phyloP scores from a whole-genome alignment of 1,284 basidiomycete genomes.

The Puccinia coronata region DNA sequence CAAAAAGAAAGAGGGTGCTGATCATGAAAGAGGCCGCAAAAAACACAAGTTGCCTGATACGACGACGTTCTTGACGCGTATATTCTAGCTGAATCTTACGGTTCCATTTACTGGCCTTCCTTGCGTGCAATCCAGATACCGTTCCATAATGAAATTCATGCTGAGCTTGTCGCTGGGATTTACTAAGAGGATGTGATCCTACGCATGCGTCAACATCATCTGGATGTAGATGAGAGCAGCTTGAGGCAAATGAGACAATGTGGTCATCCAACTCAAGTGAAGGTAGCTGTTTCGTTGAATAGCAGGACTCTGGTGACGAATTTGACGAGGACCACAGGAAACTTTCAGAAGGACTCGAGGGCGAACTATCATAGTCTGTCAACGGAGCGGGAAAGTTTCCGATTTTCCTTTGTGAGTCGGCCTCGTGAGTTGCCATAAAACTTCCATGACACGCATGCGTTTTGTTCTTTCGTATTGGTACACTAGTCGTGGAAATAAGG shows the following conservation, averaged over 20 bases:
- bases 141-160: neutral
- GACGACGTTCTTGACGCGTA: constrained; percentile 4
- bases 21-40: constrained; percentile 25
- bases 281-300: neutral
- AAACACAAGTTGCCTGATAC: constrained; percentile 29
- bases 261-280: neutral
- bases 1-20: constrained; percentile 18
- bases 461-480: neutral
- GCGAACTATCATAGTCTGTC: neutral
- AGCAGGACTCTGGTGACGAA: neutral
- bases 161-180: constrained; percentile 3
- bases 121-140: neutral
- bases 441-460: neutral
- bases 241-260: constrained; percentile 7
- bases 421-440: neutral
- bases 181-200: neutral
- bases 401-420: neutral
- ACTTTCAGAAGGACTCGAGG: neutral
- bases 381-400: neutral
- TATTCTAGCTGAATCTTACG: neutral
- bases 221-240: neutral
- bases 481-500: neutral
- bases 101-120: constrained; percentile 4
- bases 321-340: neutral
- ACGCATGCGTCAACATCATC: neutral